Evolutionary conservation across 352 stramenopile genomes (phyloP).

Genomic region (Phytophthora litchii): DNA sequence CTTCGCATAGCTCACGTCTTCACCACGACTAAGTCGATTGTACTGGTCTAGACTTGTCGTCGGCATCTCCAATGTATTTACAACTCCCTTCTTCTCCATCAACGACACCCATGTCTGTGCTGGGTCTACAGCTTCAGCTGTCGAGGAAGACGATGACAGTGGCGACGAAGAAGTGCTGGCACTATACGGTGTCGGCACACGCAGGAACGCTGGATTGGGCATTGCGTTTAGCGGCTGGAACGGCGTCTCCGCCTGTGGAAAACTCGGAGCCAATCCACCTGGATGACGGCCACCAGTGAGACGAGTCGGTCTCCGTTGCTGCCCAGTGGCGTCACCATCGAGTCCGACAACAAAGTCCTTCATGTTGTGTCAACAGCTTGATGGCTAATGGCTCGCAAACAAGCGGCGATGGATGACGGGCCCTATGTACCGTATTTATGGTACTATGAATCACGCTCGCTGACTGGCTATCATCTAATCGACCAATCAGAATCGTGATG

Average conservation of each 20-base stretch:
- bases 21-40: conserved; percentile 6
- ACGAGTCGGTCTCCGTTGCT: conserved; percentile 2
- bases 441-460: neutral
- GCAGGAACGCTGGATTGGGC: conserved; percentile 8
- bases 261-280: conserved; percentile 11
- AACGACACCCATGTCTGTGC: conserved; percentile 21
- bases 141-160: conserved; percentile 21
- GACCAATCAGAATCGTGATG: conserved; percentile 5
- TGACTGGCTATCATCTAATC: neutral
- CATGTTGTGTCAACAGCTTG: conserved; percentile 3
- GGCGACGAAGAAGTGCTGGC: conserved; percentile 21
- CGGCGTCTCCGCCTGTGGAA: conserved; percentile 15
- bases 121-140: conserved; percentile 10
- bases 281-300: conserved; percentile 3
- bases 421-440: conserved; percentile 11
- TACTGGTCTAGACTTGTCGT: conserved; percentile 12
- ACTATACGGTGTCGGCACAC: neutral
- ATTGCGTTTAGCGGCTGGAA: conserved; percentile 12
- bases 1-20: conserved; percentile 4
- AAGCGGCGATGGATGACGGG: conserved; percentile 10
- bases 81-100: conserved; percentile 14
- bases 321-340: conserved; percentile 8
- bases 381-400: conserved; percentile 23
- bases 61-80: neutral
- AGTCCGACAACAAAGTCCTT: conserved; percentile 5